Evolutionary conservation across 2,329 filamentous ascomycete genomes (phyloP).

Genomic region (Paraphaeosphaeria sporulosa): DNA sequence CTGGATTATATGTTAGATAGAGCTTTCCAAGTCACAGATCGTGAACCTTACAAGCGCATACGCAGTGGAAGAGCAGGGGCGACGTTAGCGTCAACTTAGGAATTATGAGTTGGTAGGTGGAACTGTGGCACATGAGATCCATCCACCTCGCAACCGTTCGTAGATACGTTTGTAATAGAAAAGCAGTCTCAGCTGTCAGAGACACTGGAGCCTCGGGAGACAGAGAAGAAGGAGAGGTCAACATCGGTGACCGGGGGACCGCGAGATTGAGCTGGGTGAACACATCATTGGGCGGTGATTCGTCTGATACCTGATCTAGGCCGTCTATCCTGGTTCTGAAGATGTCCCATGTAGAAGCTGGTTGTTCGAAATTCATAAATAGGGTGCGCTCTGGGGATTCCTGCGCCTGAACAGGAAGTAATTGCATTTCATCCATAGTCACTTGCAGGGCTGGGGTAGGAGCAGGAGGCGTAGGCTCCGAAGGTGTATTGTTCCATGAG

Average conservation of each 20-base stretch:
- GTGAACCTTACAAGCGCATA: slow-evolving; percentile 34
- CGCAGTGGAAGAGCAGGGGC: slow-evolving; percentile 42
- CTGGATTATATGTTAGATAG: neutral
- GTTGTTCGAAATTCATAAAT: slow-evolving; percentile 12
- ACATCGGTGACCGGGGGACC: slow-evolving; percentile 22
- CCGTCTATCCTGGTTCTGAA: slow-evolving; percentile 35
- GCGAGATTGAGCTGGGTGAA: slow-evolving; percentile 19
- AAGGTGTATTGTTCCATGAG: slow-evolving; percentile 16
- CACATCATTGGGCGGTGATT: slow-evolving; percentile 20
- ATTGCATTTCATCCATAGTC: neutral
- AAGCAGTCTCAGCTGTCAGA: slow-evolving; percentile 39
- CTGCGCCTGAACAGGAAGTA: slow-evolving; percentile 15
- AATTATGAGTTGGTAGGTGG: slow-evolving; percentile 41
- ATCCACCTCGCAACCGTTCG: slow-evolving; percentile 46
- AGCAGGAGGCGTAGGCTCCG: neutral
- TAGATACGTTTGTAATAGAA: slow-evolving; percentile 42
- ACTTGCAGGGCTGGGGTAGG: neutral
- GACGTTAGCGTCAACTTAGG: slow-evolving; percentile 38
- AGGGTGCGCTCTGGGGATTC: slow-evolving; percentile 6
- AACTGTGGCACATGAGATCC: slow-evolving; percentile 42
- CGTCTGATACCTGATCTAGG: slow-evolving; percentile 26
- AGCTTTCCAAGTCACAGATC: neutral
- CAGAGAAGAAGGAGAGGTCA: slow-evolving; percentile 9
- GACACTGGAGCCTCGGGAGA: slow-evolving; percentile 18
- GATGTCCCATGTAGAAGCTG: slow-evolving; percentile 31